phyloP scores from a whole-genome alignment of 805 yeast genomes.

The Gaillardinia entomophila region DNA sequence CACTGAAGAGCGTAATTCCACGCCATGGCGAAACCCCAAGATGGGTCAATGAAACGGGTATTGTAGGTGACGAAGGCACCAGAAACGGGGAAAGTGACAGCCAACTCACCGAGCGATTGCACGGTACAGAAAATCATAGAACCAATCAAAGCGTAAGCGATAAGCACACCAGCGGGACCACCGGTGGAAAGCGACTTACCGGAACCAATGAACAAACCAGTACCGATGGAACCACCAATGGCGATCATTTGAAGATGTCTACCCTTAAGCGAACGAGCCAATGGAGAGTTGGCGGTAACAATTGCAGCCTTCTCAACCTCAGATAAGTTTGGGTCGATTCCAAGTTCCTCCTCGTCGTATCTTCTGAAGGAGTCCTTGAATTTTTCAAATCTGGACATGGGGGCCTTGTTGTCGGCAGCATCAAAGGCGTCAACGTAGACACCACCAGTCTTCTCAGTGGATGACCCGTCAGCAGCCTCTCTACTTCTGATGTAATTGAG shows the following conservation, averaged over 20 bases:
- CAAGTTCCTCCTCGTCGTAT: slow-evolving; percentile 29
- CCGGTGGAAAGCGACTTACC: slow-evolving; percentile 54
- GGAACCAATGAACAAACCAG: slow-evolving; percentile 64
- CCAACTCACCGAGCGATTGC: slow-evolving; percentile 57
- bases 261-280: slow-evolving; percentile 46
- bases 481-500: slow-evolving; percentile 33
- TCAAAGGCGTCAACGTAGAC: slow-evolving; percentile 29
- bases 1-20: slow-evolving; percentile 23
- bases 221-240: slow-evolving; percentile 64
- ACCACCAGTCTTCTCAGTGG: slow-evolving; percentile 33
- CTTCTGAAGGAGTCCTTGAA: slow-evolving; percentile 28
- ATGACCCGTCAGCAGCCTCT: slow-evolving; percentile 27
- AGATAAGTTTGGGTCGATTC: slow-evolving; percentile 39
- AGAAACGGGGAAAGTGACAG: slow-evolving; percentile 55
- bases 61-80: slow-evolving; percentile 64
- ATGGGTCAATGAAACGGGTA: slow-evolving; percentile 52
- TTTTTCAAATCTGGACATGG: slow-evolving; percentile 9
- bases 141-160: slow-evolving; percentile 51
- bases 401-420: not conserved
- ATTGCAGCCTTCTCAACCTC: slow-evolving; percentile 44
- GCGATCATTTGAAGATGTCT: slow-evolving; percentile 66
- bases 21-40: slow-evolving; percentile 60
- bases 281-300: slow-evolving; percentile 50
- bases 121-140: slow-evolving; percentile 53
- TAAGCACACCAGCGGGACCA: slow-evolving; percentile 61